Conservation (phyloP, 2,329 filamentous ascomycete species). For the Bretziella fagacearum region DNA sequence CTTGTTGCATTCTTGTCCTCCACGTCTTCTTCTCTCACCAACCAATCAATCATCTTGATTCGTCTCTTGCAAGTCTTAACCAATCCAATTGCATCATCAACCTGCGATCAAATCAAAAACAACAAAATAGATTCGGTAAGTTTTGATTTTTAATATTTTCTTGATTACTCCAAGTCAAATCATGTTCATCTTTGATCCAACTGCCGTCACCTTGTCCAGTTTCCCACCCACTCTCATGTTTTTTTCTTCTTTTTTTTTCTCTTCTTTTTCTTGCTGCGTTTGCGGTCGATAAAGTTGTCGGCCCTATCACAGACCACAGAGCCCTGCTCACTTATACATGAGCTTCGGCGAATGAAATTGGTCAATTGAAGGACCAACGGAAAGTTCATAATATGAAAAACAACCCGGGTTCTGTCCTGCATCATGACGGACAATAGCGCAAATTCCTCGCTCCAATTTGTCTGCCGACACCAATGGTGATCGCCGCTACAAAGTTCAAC, state of each 20-base stretch:
- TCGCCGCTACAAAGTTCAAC: too few species aligned
- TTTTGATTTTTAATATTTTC: too few species aligned
- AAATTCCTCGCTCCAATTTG: too few species aligned
- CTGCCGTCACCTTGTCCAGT: too few species aligned
- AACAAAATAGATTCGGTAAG: neutral
- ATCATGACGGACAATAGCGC: too few species aligned
- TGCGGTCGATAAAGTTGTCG: constrained; percentile 17
- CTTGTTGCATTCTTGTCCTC: constrained; percentile 29
- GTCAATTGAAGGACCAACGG: neutral
- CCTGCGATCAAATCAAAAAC: neutral
- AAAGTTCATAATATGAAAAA: too few species aligned
- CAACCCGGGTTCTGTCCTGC: too few species aligned
- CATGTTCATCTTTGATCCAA: too few species aligned
- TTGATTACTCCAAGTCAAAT: too few species aligned
- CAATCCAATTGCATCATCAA: constrained; percentile 5
- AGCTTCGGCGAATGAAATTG: constrained; percentile 5
- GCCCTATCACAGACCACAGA: constrained; percentile 11
- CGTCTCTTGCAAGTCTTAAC: constrained; percentile 7
- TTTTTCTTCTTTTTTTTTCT: constrained; percentile 9
- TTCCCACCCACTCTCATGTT: neutral
- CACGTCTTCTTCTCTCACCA: constrained; percentile 28
- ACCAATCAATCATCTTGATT: constrained; percentile 31
- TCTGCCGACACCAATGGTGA: too few species aligned
- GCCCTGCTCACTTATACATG: constrained; percentile 10
- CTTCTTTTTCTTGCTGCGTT: constrained; percentile 19